A percentile compares a stretch with the other conserved stretches of the same genome.
These are phyloP conservation scores for Daldinia bambusicola DNA, from an alignment of 495 filamentous ascomycete genomes.

Conservation along the genomic window DNA sequence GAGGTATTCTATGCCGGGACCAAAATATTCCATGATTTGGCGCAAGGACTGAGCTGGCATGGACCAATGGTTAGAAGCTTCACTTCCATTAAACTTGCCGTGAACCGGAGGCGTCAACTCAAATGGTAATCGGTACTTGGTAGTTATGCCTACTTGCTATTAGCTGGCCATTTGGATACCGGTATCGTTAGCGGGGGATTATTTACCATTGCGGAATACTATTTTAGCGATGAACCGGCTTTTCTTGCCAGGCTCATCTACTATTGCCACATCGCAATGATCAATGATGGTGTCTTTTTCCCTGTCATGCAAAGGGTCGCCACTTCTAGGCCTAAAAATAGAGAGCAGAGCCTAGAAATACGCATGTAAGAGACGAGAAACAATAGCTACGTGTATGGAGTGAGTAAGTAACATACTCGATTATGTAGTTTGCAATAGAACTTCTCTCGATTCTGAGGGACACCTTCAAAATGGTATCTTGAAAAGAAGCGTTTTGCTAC, in stretches of 20 bases:
- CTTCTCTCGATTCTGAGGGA: constrained; percentile 56
- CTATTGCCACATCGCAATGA: constrained; percentile 84
- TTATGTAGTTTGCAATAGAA: constrained; percentile 62
- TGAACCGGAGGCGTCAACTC: constrained; percentile 84
- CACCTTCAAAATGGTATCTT: constrained; percentile 71
- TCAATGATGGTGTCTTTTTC: constrained; percentile 85
- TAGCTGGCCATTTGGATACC: constrained; percentile 9
- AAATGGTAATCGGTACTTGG: constrained; percentile 91
- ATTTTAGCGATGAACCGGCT: constrained; percentile 86
- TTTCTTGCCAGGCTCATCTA: constrained; percentile 77
- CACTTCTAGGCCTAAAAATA: constrained; percentile 56
- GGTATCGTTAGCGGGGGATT: constrained; percentile 11
- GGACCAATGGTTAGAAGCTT: constrained; percentile 78
- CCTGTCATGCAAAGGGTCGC: constrained; percentile 52
- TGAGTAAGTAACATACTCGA: constrained; percentile 47
- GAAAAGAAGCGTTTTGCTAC: constrained; percentile 82
- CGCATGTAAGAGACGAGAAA: constrained; percentile 24
- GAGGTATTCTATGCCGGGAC: constrained; percentile 87
- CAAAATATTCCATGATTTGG: constrained; percentile 92
- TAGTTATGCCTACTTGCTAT: constrained; percentile 72
- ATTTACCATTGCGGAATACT: constrained; percentile 82
- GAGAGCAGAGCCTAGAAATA: constrained; percentile 54
- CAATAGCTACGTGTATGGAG: neutral
- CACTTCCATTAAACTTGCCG: constrained; percentile 81
- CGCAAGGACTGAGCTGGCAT: constrained; percentile 78